Conservation (phyloP, 1,284 basidiomycete genomes). For the Sporisorium sorghi region DNA sequence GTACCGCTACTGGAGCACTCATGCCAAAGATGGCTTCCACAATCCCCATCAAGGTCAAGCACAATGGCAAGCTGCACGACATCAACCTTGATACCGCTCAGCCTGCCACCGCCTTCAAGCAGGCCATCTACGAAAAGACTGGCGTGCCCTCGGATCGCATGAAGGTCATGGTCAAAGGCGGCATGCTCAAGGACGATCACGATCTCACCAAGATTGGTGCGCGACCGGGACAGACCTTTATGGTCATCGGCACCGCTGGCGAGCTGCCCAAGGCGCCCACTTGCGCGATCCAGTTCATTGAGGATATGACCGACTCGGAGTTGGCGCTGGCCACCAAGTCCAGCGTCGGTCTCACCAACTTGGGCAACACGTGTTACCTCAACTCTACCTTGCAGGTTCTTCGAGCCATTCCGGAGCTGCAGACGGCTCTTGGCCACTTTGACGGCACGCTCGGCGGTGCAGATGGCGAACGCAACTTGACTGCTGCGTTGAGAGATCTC, state of each 20-base stretch:
- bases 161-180: conserved; percentile 97
- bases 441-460: conserved; percentile 48
- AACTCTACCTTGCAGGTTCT: conserved; percentile 93
- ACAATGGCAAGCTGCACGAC: conserved; percentile 79
- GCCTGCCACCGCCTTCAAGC: conserved; percentile 82
- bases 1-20: background rate
- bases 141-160: conserved; percentile 88
- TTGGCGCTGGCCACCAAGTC: conserved; percentile 77
- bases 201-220: conserved; percentile 84
- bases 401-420: conserved; percentile 88
- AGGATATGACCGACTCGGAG: conserved; percentile 86
- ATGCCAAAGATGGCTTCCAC: conserved; percentile 68
- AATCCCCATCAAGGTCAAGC: conserved; percentile 82
- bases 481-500: conserved; percentile 77
- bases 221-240: conserved; percentile 73
- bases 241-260: conserved; percentile 80
- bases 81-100: conserved; percentile 76
- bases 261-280: conserved; percentile 88
- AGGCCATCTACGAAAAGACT: conserved; percentile 81
- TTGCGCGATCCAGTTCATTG: conserved; percentile 81
- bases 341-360: conserved; percentile 61
- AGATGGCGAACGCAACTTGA: conserved; percentile 70
- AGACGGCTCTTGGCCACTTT: conserved; percentile 69
- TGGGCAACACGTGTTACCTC: conserved; percentile 93
- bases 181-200: conserved; percentile 85